Conservation (phyloP, 176 grass and related monocot genomes). For the Ensete ventricosum region DNA sequence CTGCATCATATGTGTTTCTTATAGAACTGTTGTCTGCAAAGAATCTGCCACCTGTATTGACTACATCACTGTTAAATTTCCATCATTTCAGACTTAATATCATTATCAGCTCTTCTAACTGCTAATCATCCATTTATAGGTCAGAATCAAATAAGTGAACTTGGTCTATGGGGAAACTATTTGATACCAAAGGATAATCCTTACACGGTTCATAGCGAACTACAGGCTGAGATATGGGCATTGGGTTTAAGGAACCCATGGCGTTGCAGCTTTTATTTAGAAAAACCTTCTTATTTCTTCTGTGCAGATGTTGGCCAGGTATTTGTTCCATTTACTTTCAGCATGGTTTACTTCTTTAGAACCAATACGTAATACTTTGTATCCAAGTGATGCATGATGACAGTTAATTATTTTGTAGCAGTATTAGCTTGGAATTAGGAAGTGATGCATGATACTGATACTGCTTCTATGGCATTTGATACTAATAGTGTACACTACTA, state of each 20-base stretch:
- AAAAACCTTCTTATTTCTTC: constrained; percentile 83
- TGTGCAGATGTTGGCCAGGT: constrained; percentile 86
- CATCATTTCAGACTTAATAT: too few relatives aligned
- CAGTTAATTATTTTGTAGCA: too few relatives aligned
- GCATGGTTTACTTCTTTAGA: background rate
- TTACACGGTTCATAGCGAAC: constrained; percentile 30
- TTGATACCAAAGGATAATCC: constrained; percentile 90
- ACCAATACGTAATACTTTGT: background rate
- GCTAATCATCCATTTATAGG: constrained; percentile 32
- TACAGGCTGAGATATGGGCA: constrained; percentile 75
- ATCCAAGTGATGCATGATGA: too few relatives aligned
- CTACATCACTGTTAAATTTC: too few relatives aligned
- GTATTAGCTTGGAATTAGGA: too few relatives aligned
- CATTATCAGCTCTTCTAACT: too few relatives aligned
- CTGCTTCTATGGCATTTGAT: too few relatives aligned
- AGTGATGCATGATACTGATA: too few relatives aligned
- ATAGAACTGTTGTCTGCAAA: too few relatives aligned
- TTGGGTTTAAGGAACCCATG: constrained; percentile 86
- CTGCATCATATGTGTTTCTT: too few relatives aligned
- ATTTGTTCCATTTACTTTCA: background rate
- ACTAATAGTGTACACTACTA: too few relatives aligned
- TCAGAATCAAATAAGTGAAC: constrained; percentile 38
- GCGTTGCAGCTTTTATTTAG: constrained; percentile 81
- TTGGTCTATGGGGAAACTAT: constrained; percentile 81
- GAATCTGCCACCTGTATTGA: too few relatives aligned